Evolutionary conservation across 257 asterid genomes (phyloP).

Genomic region (Solanum habrochaites): DNA sequence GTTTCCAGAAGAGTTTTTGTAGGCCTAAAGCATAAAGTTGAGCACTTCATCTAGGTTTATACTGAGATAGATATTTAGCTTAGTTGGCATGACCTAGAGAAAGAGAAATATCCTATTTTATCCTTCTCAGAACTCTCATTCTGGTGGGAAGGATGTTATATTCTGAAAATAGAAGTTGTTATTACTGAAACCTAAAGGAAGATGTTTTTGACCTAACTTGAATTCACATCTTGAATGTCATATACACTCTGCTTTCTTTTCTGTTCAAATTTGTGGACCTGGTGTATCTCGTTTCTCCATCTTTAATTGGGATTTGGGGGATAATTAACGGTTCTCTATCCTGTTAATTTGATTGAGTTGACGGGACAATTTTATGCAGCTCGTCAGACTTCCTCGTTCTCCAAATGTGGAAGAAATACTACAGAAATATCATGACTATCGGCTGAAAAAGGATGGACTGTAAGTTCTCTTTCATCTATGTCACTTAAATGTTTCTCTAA

Average conservation of each 20-base stretch:
- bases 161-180: background rate
- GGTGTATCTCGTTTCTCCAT: background rate
- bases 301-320: background rate
- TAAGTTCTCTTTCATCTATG: conserved; percentile 15
- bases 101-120: background rate
- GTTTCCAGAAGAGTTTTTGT: background rate
- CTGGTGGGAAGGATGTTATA: background rate
- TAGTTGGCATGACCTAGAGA: background rate
- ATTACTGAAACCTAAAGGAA: background rate
- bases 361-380: conserved; percentile 30
- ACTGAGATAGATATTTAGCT: background rate
- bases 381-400: conserved; percentile 62
- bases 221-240: background rate
- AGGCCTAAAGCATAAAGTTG: background rate
- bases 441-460: conserved; percentile 43
- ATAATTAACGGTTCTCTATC: background rate
- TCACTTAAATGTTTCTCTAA: background rate
- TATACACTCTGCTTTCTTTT: background rate
- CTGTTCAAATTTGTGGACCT: background rate
- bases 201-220: background rate
- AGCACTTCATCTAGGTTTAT: background rate
- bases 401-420: conserved; percentile 54
- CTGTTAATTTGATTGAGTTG: background rate
- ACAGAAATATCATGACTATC: conserved; percentile 43
- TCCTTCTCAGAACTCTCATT: background rate